phyloP scores from a whole-genome alignment of 1,284 basidiomycete species.

The Chalciporus piperatoides region DNA sequence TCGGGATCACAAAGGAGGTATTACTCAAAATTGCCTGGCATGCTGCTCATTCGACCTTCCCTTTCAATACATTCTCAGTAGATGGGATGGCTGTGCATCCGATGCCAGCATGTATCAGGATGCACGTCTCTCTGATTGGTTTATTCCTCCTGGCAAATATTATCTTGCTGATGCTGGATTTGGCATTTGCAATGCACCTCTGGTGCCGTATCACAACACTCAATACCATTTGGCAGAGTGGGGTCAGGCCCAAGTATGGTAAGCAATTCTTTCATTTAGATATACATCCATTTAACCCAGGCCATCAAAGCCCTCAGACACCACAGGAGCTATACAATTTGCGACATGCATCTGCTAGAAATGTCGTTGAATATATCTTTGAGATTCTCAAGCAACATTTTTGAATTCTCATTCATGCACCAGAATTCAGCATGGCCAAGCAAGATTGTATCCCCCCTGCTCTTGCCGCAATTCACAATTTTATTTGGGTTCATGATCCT shows the following conservation, averaged over 20 bases:
- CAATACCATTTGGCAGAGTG: constrained; percentile 2
- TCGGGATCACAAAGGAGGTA: constrained; percentile 24
- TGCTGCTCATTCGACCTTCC: constrained; percentile 16
- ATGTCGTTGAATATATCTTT: no score
- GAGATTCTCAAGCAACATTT: no score
- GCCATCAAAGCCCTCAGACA: no score
- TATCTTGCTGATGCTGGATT: constrained; percentile 14
- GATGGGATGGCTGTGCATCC: constrained; percentile 12
- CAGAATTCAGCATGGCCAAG: no score
- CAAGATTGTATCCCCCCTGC: no score
- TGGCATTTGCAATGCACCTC: neutral
- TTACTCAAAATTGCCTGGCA: constrained; percentile 28
- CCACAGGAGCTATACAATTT: no score
- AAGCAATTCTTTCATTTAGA: no score
- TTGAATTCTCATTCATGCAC: no score
- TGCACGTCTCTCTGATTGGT: neutral
- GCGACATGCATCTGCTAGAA: no score
- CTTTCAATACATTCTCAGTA: constrained; percentile 6
- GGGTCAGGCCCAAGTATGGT: neutral
- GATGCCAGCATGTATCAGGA: constrained; percentile 12
- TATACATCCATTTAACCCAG: no score
- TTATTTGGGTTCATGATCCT: no score
- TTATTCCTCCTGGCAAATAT: constrained; percentile 10
- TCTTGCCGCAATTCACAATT: no score
- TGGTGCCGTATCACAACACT: neutral